Base-by-base conservation (phyloP, 2,329 filamentous ascomycete species). In the Botrytis elliptica region DNA sequence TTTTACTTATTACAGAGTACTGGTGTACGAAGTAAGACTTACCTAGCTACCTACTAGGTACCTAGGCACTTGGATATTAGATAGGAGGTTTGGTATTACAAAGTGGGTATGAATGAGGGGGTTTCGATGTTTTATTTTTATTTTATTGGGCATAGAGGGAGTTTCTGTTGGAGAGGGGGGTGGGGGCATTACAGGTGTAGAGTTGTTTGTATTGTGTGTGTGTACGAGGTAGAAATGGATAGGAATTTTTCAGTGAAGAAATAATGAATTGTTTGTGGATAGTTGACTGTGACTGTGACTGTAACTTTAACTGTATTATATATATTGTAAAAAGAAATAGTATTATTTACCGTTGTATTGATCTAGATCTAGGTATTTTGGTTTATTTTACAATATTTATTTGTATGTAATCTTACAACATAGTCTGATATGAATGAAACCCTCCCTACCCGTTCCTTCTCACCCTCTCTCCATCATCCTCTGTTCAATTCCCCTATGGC, bases 381-480 rank as follows among this genome's bases (percentile, higher is more conserved):
- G 1, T n/a, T n/a, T 52, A 22, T 16, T 62, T 18, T 62, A 40
- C 22, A 14, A 18, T 40, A 16, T 42, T 16, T 42, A 42, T 16
- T 20, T 63, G n/a, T 42, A 20, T 29, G 16, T 20, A 33, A 33
- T 33, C 33, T 33, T 33, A 63, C 38, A 42, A 42, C n/a, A 63
- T 3, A 33, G 10, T 12, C 22, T 68, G 22, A 6, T 18, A 25
- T 36, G 1, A 42, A 22, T 18, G 44, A 22, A n/a, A 42, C 6
- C 3, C 20, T 14, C 20, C 8, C 36, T 36, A 12, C 38, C n/a
- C n/a, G 7, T 38, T 14, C 5, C n/a, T 10, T 12, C 22, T 33
- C 33, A 52, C 18, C 29, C 70, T 40, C 63, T 72, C 14, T 38
- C 46, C 70, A 72, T 72, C 49, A 72, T 64, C 70, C 63, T 46